Percentiles rank a stretch among this genome's conserved stretches.
Conservation (phyloP, 306 rosid genomes). For the Vigna mungo region DNA sequence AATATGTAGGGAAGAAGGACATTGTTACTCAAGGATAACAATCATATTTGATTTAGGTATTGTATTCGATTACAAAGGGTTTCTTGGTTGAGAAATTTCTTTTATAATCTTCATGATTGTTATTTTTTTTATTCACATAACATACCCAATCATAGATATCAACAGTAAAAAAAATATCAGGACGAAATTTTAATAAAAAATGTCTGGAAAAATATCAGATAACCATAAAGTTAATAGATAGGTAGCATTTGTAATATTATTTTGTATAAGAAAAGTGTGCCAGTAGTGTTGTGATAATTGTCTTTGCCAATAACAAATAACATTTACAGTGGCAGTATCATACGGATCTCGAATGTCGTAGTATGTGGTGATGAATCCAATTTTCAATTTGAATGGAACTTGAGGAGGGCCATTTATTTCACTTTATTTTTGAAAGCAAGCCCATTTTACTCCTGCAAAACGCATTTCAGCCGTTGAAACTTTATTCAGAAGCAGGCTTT, state of each 20-base stretch:
- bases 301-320: neutral
- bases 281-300: neutral
- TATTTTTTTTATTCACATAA: neutral
- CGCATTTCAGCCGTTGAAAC: neutral
- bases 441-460: constrained; percentile 32
- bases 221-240: too few relatives aligned
- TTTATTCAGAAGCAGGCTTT: constrained; percentile 20
- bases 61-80: neutral
- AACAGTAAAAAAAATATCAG: too few relatives aligned
- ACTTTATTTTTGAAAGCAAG: neutral
- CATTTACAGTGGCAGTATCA: neutral
- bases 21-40: neutral
- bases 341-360: neutral
- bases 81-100: neutral
- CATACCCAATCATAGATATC: neutral
- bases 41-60: neutral
- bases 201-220: too few relatives aligned
- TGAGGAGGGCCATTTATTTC: constrained; percentile 16
- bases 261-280: neutral
- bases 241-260: too few relatives aligned
- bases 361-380: neutral
- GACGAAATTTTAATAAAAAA: too few relatives aligned
- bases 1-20: neutral
- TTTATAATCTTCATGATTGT: neutral
- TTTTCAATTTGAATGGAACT: constrained; percentile 20